Percentiles rank a stretch among this genome's conserved stretches.
These are phyloP conservation scores for Xylaria sp. DNA, from an alignment of 2,329 filamentous ascomycete genomes.

Conservation along the genomic window DNA sequence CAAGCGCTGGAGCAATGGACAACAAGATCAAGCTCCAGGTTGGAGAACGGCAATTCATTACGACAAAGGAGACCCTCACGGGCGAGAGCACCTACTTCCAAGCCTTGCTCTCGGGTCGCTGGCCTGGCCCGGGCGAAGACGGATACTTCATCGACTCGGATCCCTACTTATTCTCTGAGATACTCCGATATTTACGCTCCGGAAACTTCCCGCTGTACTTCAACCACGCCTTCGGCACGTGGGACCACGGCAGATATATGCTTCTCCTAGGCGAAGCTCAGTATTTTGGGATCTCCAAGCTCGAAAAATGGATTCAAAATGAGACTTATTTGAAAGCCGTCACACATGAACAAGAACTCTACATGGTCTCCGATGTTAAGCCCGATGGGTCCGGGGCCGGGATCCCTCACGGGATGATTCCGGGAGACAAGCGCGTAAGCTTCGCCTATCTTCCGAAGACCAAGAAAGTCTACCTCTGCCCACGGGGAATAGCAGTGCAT, in stretches of 20 bases:
- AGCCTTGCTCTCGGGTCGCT: conserved; percentile 42
- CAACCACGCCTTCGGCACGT: conserved; percentile 41
- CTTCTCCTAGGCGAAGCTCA: conserved; percentile 49
- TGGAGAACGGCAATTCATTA: conserved; percentile 41
- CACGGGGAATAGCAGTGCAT: conserved; percentile 41
- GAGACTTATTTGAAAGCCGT: conserved; percentile 44
- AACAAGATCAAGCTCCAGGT: conserved; percentile 34
- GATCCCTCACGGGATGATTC: too few species aligned
- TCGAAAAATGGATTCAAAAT: conserved; percentile 49
- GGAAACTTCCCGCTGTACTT: conserved; percentile 52
- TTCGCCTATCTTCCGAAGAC: conserved; percentile 40
- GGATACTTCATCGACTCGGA: conserved; percentile 55
- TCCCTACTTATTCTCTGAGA: conserved; percentile 50
- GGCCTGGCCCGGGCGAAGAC: conserved; percentile 40
- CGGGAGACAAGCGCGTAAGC: conserved; percentile 10
- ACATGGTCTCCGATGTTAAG: too few species aligned
- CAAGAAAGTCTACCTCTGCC: conserved; percentile 56
- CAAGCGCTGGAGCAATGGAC: not conserved
- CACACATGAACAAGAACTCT: not conserved
- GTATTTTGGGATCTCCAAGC: conserved; percentile 48
- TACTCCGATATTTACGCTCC: conserved; percentile 51
- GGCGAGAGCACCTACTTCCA: conserved; percentile 43
- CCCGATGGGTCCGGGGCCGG: too few species aligned
- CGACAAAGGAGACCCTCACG: conserved; percentile 38
- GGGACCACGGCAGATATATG: conserved; percentile 51